These are phyloP conservation scores for Collybia nuda DNA, from an alignment of 768 basidiomycete genomes.

Conservation along the genomic window DNA sequence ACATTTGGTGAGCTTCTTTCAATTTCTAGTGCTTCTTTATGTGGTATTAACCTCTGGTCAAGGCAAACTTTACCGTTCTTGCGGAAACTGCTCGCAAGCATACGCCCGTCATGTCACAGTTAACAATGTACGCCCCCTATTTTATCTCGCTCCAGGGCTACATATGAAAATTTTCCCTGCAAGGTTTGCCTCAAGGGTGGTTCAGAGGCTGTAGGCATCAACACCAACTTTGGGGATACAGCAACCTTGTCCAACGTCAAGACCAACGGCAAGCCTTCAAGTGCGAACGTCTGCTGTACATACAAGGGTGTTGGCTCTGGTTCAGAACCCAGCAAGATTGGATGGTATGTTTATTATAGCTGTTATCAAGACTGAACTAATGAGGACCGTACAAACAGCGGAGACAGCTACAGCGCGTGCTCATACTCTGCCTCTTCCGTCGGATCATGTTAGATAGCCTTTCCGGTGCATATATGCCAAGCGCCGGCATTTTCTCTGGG, in stretches of 20 bases:
- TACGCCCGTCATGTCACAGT: slow-evolving; percentile 23
- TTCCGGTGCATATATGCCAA: not conserved
- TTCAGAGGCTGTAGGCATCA: slow-evolving; percentile 24
- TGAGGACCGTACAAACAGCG: slow-evolving; percentile 9
- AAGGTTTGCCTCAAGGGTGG: slow-evolving; percentile 22
- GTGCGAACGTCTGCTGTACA: slow-evolving; percentile 24
- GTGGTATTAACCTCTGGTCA: not conserved
- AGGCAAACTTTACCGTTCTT: slow-evolving; percentile 27
- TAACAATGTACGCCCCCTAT: slow-evolving; percentile 17
- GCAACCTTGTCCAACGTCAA: slow-evolving; percentile 21
- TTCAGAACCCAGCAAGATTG: slow-evolving; percentile 25
- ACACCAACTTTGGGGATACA: slow-evolving; percentile 27
- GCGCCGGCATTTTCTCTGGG: too few species aligned
- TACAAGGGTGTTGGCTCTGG: slow-evolving; percentile 21
- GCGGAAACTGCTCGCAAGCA: slow-evolving; percentile 23
- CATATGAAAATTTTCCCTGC: not conserved
- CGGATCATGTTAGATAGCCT: slow-evolving; percentile 17
- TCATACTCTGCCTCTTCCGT: slow-evolving; percentile 19
- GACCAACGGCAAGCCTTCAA: slow-evolving; percentile 24
- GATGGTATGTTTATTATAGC: slow-evolving; percentile 18
- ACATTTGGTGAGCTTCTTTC: slow-evolving; percentile 17
- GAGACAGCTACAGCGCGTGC: slow-evolving; percentile 22
- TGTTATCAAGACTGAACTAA: not conserved
- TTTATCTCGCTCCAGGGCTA: not conserved
- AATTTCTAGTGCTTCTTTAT: not conserved